A percentile compares a stretch with the other conserved stretches of the same genome.
phyloP scores from a whole-genome alignment of 2,329 filamentous ascomycete species.

The Aspergillus nomiae region DNA sequence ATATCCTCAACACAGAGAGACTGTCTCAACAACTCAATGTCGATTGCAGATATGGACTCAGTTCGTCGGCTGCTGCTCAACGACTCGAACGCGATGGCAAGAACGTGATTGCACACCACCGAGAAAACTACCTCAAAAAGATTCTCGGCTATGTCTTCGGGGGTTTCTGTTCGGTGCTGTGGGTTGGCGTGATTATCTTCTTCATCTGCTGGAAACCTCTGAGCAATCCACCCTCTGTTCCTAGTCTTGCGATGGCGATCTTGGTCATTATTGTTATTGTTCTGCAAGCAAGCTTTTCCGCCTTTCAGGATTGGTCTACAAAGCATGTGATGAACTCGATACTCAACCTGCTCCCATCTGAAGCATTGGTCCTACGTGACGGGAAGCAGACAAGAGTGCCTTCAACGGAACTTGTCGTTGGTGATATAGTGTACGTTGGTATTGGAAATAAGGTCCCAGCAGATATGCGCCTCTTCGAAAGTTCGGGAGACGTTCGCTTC shows the following conservation, averaged over 20 bases:
- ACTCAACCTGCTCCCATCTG: constrained; percentile 72
- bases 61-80: constrained; percentile 56
- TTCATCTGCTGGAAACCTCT: constrained; percentile 78
- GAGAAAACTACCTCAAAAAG: constrained; percentile 61
- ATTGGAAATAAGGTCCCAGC: constrained; percentile 75
- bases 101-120: constrained; percentile 68
- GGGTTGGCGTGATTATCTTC: constrained; percentile 70
- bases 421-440: constrained; percentile 69
- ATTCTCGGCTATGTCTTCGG: constrained; percentile 73
- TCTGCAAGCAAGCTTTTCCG: constrained; percentile 69
- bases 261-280: constrained; percentile 72
- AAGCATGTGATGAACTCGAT: constrained; percentile 78
- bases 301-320: constrained; percentile 75
- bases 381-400: constrained; percentile 54
- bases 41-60: constrained; percentile 62
- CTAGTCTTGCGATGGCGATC: constrained; percentile 72
- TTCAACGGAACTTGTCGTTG: constrained; percentile 69
- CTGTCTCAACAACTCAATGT: constrained; percentile 63
- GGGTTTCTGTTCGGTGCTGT: constrained; percentile 74
- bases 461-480: constrained; percentile 70
- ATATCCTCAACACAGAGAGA: constrained; percentile 59
- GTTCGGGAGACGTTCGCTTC: constrained; percentile 71
- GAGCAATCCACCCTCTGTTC: constrained; percentile 67
- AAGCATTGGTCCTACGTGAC: constrained; percentile 68
- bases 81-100: constrained; percentile 64